A percentile compares a stretch with the other conserved stretches of the same genome.
These are phyloP conservation scores for Phytophthora macrochlamydospora DNA, from an alignment of 352 stramenopile genomes.

Conservation along the genomic window DNA sequence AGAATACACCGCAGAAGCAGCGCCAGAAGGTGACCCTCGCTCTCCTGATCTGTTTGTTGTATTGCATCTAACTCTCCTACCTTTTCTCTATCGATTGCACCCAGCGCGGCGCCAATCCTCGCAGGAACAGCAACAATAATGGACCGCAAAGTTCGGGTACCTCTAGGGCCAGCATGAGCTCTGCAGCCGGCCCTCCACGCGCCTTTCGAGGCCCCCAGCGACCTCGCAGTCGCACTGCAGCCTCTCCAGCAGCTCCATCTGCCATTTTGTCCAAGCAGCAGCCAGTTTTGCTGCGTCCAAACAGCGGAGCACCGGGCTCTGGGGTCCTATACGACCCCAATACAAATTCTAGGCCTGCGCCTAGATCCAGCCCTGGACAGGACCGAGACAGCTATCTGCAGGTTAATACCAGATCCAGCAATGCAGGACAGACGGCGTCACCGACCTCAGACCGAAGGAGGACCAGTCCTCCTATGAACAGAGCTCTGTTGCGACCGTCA, in stretches of 20 bases:
- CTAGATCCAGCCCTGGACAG: conserved; percentile 1
- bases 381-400: conserved; percentile 26
- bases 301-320: conserved; percentile 4
- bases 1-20: conserved; percentile 78
- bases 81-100: conserved; percentile 2
- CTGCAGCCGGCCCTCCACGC: conserved; percentile 9
- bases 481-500: background rate
- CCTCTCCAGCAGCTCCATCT: conserved; percentile 5
- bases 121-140: conserved; percentile 21
- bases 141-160: conserved; percentile 2
- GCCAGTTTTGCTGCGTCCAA: conserved; percentile 38
- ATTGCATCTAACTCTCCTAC: background rate
- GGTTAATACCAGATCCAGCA: conserved; percentile 20
- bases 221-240: conserved; percentile 36
- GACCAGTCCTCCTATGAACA: background rate
- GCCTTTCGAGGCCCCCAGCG: conserved; percentile 27
- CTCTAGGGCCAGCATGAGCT: conserved; percentile 15
- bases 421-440: background rate
- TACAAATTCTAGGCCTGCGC: conserved; percentile 16
- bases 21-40: conserved; percentile 58
- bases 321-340: conserved; percentile 32
- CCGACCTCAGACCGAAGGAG: conserved; percentile 12
- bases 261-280: conserved; percentile 52
- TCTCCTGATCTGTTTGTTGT: background rate
- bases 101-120: conserved; percentile 34